phyloP scores from a whole-genome alignment of 176 grass and related monocot species.

The Poa annua region DNA sequence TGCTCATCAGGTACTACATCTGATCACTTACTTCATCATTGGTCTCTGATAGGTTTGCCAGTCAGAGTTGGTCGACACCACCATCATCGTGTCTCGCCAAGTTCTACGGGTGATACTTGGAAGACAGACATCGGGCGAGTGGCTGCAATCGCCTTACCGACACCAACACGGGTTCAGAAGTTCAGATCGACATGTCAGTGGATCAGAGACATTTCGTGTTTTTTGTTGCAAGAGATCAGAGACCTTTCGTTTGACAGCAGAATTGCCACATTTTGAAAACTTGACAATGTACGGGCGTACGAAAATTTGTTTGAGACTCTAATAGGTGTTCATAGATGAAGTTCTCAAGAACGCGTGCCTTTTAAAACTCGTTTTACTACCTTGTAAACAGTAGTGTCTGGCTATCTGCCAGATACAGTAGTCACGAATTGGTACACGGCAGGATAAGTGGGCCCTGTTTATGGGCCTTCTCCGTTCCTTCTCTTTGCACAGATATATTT shows the following conservation, averaged over 20 bases:
- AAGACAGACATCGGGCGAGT: too few species aligned
- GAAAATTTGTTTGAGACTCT: not conserved
- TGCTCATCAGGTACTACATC: not conserved
- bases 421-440: not conserved
- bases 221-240: not conserved
- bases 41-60: not conserved
- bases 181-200: constrained; percentile 1
- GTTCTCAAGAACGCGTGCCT: not conserved
- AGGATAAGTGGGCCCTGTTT: not conserved
- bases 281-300: not conserved
- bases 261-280: not conserved
- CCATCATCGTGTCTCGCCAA: not conserved
- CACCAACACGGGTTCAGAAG: not conserved
- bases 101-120: not conserved
- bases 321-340: not conserved
- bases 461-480: not conserved
- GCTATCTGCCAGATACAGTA: not conserved
- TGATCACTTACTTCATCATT: not conserved
- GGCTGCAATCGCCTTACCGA: not conserved
- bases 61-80: not conserved
- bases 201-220: not conserved
- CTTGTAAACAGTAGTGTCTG: too few species aligned
- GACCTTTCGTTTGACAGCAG: not conserved
- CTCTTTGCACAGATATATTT: not conserved
- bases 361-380: too few species aligned